phyloP scores from a whole-genome alignment of 495 filamentous ascomycete genomes.

The Wilcoxina mikolae region DNA sequence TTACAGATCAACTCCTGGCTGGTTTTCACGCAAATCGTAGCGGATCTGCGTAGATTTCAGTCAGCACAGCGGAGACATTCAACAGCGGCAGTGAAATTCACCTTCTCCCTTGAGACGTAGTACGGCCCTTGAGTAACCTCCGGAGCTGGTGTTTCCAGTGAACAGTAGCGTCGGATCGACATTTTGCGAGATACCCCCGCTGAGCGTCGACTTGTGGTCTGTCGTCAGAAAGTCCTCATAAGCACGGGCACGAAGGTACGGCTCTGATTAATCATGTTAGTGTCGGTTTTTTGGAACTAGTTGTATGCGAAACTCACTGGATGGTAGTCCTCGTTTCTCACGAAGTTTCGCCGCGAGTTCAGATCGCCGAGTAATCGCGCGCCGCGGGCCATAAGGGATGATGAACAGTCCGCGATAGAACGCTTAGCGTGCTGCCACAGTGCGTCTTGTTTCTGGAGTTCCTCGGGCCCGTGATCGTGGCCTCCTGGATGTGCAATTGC shows the following conservation, averaged over 20 bases:
- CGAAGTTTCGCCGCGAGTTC: conserved; percentile 34
- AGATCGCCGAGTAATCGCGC: conserved; percentile 30
- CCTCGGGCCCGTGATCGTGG: conserved; percentile 18
- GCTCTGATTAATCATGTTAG: conserved; percentile 7
- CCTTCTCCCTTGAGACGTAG: conserved; percentile 15
- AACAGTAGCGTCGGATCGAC: conserved; percentile 33
- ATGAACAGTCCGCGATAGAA: conserved; percentile 30
- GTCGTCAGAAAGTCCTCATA: conserved; percentile 26
- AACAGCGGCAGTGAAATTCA: conserved; percentile 10
- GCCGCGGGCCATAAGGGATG: conserved; percentile 25
- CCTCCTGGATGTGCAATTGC: conserved; percentile 32
- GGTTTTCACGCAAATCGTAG: conserved; percentile 39
- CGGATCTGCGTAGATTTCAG: conserved; percentile 30
- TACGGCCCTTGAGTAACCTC: conserved; percentile 35
- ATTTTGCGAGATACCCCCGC: conserved; percentile 20
- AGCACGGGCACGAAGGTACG: conserved; percentile 31
- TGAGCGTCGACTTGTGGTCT: conserved; percentile 31
- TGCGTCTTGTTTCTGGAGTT: conserved; percentile 27
- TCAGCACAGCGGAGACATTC: not conserved
- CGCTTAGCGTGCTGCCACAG: conserved; percentile 29
- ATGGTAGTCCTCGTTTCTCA: conserved; percentile 36
- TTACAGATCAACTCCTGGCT: conserved; percentile 29
- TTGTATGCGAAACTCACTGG: conserved; percentile 29
- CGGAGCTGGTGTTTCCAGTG: conserved; percentile 31
- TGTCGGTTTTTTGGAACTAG: not conserved